Conservation (phyloP, 139 green algal genomes). For the Zygnema circumcarinatum region DNA sequence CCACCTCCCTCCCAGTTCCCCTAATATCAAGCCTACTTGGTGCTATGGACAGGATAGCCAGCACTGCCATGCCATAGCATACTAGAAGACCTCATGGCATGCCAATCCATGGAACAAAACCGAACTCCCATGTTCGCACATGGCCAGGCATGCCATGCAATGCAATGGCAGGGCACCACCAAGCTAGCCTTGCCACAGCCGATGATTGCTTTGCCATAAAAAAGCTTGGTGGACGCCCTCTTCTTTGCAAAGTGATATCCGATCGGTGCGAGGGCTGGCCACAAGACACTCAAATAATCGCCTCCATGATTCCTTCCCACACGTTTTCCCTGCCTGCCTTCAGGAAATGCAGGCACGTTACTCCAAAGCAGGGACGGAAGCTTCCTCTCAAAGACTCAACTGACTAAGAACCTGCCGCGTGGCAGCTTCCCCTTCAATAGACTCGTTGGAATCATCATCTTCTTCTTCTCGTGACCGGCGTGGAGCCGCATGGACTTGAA, state of each 20-base stretch:
- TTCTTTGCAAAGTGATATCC: not conserved
- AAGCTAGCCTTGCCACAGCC: not conserved
- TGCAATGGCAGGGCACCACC: not conserved
- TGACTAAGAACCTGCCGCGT: slow-evolving; percentile 39
- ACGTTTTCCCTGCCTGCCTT: not conserved
- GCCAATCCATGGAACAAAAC: not conserved
- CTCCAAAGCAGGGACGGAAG: not conserved
- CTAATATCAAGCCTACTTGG: not conserved
- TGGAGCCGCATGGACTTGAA: slow-evolving; percentile 18
- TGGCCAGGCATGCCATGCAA: not conserved
- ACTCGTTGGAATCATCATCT: slow-evolving; percentile 3
- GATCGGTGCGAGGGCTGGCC: not conserved
- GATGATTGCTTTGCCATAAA: not conserved
- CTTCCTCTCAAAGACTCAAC: slow-evolving; percentile 24
- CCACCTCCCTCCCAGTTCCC: not conserved
- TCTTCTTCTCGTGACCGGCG: not conserved
- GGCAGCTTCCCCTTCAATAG: slow-evolving; percentile 24
- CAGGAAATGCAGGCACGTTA: not conserved
- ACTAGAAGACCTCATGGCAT: not conserved
- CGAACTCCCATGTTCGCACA: not conserved
- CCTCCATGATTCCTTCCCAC: not conserved
- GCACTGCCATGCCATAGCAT: not conserved
- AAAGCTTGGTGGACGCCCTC: not conserved
- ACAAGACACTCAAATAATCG: not conserved
- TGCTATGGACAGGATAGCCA: not conserved